Evolutionary conservation across 768 basidiomycete genomes (phyloP), one percentile per base, ranked within the genome.

Genomic region (Nidularia sp.): DNA sequence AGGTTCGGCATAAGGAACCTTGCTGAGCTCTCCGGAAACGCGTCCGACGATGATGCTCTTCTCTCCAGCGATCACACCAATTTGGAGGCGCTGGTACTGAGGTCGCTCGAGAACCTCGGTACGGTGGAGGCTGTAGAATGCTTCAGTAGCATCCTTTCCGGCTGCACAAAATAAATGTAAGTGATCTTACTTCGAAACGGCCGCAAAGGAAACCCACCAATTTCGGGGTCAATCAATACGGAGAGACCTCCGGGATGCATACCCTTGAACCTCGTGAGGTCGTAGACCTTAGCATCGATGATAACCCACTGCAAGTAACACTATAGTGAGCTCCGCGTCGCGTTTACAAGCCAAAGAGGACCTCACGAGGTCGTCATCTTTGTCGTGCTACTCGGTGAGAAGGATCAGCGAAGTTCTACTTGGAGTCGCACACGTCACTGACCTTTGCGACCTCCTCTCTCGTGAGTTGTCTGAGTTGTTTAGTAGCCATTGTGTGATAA

Each of bases 221-320:
- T 80, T 58, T 90, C 90, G 5, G 76, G 69, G 61, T 90, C 85
- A 25, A 84, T 67, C 22, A 97, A 77, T 7, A 92, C 92, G 2
- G 81, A 76, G 0, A 77, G 64, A 25, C 93, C 92, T 52, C 93
- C 93, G 0, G 91, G 93, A 62, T 97, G 93, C 47, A 94, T 70
- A 46, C 75, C 76, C 59, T 80, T 79, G 73, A 98, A 95, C 59
- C 77, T 82, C 15, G 86, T 81, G 15, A 95, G 68, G 68, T 94
- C 85, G 66, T 85, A 93, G 33, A 93, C 92, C 61, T 86, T 88
- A 31, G 84, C 76, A 64, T 96, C 91, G 56, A 93, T 81, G 56
- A 93, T 79, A 45, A 93, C 71, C 90, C 90, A 93, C 85, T 90
- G 53, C 33, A 50, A 33, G 12, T 34, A 13, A 10, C 47, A 43